Conservation (phyloP, 176 grass and related monocot genomes). For the Paspalum notatum region DNA sequence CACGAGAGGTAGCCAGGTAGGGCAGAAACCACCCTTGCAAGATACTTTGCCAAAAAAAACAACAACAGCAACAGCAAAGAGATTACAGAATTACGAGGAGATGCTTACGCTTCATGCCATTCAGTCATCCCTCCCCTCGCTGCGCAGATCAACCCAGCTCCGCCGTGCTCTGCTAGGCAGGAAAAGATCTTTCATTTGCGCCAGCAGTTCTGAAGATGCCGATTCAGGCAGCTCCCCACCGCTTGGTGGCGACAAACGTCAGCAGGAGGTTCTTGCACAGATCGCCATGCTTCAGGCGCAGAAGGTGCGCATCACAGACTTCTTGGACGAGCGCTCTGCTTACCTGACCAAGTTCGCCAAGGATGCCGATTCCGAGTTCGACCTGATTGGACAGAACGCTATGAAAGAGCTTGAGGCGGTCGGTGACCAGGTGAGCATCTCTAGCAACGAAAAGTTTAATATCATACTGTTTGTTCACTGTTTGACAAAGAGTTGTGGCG, state of each 20-base stretch:
- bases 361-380: conserved; percentile 74
- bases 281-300: conserved; percentile 87
- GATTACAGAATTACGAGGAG: conserved; percentile 30
- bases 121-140: conserved; percentile 48
- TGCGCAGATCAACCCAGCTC: conserved; percentile 36
- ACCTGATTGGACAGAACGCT: conserved; percentile 77
- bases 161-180: conserved; percentile 18
- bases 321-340: conserved; percentile 72
- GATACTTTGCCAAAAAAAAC: conserved; percentile 32
- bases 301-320: conserved; percentile 76
- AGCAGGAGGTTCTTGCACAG: conserved; percentile 70
- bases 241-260: conserved; percentile 59
- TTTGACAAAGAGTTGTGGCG: conserved; percentile 29
- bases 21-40: conserved; percentile 27
- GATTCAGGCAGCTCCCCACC: conserved; percentile 31
- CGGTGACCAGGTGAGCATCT: conserved; percentile 61
- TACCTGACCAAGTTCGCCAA: conserved; percentile 82
- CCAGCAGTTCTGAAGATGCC: conserved; percentile 54
- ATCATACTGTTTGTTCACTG: conserved; percentile 27
- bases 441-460: conserved; percentile 8
- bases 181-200: conserved; percentile 43
- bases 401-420: conserved; percentile 80
- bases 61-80: conserved; percentile 32
- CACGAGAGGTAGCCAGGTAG: conserved; percentile 35
- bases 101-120: conserved; percentile 76